Conservation (phyloP, 257 asterid genomes). For the Nicotiana tabacum region DNA sequence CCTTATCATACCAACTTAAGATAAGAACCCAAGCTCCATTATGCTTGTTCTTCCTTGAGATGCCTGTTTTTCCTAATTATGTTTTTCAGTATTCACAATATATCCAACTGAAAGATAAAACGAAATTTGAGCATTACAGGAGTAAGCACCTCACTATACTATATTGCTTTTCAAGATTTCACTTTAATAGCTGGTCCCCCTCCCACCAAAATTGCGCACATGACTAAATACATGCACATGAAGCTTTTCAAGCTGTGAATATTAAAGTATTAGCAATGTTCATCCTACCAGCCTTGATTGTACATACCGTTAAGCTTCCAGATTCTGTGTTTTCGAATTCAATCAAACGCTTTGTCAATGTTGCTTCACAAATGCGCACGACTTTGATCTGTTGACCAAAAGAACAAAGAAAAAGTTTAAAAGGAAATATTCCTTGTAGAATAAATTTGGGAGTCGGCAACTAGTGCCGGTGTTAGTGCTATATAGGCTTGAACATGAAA, state of each 20-base stretch:
- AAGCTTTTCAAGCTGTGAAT: not conserved
- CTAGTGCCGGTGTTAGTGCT: not conserved
- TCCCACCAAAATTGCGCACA: slow-evolving; percentile 4
- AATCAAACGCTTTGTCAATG: slow-evolving; percentile 77
- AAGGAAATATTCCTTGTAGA: not conserved
- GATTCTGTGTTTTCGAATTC: slow-evolving; percentile 86
- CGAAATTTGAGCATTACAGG: slow-evolving; percentile 2
- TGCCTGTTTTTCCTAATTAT: not conserved
- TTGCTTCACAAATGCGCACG: slow-evolving; percentile 84
- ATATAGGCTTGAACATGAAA: not conserved
- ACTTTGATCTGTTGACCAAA: slow-evolving; percentile 46
- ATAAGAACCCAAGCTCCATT: slow-evolving; percentile 4
- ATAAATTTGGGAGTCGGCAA: not conserved
- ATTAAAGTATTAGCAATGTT: not conserved
- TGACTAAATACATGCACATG: not conserved
- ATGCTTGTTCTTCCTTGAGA: slow-evolving; percentile 3
- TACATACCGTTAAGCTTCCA: slow-evolving; percentile 76
- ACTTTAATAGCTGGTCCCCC: not conserved
- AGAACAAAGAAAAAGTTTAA: not conserved
- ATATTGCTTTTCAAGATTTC: not conserved
- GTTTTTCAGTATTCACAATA: not conserved
- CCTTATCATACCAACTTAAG: not conserved
- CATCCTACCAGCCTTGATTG: not conserved
- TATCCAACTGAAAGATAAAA: not conserved
- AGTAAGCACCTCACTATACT: not conserved